Conservation (phyloP, 305 asterid genomes). For the Fraxinus angustifolia region DNA sequence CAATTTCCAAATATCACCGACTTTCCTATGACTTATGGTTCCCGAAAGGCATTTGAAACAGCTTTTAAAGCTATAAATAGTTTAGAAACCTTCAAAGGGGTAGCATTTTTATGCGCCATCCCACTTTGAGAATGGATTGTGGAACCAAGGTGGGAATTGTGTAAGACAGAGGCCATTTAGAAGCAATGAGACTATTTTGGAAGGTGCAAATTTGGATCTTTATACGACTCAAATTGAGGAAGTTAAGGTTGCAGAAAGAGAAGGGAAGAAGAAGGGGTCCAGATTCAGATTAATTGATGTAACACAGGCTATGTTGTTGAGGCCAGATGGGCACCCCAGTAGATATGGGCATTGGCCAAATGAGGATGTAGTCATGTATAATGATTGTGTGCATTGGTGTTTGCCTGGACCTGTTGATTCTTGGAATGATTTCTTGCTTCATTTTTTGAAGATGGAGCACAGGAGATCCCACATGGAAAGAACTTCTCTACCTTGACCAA, state of each 20-base stretch:
- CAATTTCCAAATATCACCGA: conserved; percentile 47
- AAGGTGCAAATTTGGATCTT: conserved; percentile 44
- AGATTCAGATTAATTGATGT: conserved; percentile 43
- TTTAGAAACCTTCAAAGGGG: conserved; percentile 38
- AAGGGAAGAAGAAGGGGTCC: conserved; percentile 33
- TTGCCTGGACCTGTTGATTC: conserved; percentile 71
- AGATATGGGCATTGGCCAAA: conserved; percentile 54
- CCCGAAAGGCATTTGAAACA: conserved; percentile 60
- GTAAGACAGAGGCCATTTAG: conserved; percentile 49
- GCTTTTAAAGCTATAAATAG: conserved; percentile 52
- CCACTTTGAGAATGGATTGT: conserved; percentile 72
- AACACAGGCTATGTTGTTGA: conserved; percentile 55
- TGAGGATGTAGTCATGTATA: conserved; percentile 40
- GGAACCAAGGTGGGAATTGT: conserved; percentile 72
- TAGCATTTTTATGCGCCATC: conserved; percentile 54
- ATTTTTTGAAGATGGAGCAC: conserved; percentile 46
- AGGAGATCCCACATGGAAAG: conserved; percentile 20
- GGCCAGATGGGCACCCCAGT: conserved; percentile 89
- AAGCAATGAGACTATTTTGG: conserved; percentile 43
- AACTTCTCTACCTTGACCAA: conserved; percentile 3
- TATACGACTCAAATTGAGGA: conserved; percentile 59
- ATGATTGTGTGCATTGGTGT: conserved; percentile 84
- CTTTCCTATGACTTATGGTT: conserved; percentile 41
- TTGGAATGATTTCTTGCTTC: conserved; percentile 61
- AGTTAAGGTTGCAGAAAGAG: conserved; percentile 39